phyloP scores from a whole-genome alignment of 1,284 basidiomycete species.

The Vanrija sp. region DNA sequence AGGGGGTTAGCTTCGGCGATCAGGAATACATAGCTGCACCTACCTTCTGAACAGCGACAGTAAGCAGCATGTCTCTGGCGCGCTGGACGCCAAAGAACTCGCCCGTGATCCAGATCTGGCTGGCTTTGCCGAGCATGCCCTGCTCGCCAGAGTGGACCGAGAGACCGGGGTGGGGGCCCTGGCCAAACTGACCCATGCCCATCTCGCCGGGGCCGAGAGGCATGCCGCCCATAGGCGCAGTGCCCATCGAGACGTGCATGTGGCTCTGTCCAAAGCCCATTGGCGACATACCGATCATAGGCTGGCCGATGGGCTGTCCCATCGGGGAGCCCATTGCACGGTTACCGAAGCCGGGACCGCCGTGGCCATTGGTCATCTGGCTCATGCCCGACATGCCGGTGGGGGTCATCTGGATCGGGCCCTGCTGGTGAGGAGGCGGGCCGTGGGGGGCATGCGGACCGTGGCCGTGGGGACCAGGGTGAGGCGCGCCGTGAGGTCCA shows the following conservation, averaged over 20 bases:
- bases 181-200: conserved; percentile 32
- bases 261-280: conserved; percentile 30
- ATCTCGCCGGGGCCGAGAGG: conserved; percentile 21
- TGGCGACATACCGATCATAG: conserved; percentile 20
- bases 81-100: conserved; percentile 95
- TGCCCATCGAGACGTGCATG: conserved; percentile 38
- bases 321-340: conserved; percentile 22
- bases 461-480: neutral
- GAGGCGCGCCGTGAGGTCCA: conserved; percentile 1
- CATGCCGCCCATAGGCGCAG: conserved; percentile 30
- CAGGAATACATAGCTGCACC: conserved; percentile 53
- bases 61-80: conserved; percentile 89
- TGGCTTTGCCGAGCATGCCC: conserved; percentile 51
- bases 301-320: conserved; percentile 21
- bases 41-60: conserved; percentile 71
- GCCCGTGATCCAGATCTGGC: conserved; percentile 92
- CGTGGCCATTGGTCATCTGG: conserved; percentile 17
- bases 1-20: too few relatives aligned
- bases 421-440: conserved; percentile 19
- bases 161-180: conserved; percentile 37
- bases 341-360: conserved; percentile 10
- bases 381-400: conserved; percentile 32
- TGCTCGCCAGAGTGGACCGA: conserved; percentile 51
- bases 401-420: conserved; percentile 31
- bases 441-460: conserved; percentile 15